A percentile compares a stretch with the other conserved stretches of the same genome.
Evolutionary conservation across 2,329 filamentous ascomycete genomes (phyloP).

Genomic region (Aspergillus vadensis): DNA sequence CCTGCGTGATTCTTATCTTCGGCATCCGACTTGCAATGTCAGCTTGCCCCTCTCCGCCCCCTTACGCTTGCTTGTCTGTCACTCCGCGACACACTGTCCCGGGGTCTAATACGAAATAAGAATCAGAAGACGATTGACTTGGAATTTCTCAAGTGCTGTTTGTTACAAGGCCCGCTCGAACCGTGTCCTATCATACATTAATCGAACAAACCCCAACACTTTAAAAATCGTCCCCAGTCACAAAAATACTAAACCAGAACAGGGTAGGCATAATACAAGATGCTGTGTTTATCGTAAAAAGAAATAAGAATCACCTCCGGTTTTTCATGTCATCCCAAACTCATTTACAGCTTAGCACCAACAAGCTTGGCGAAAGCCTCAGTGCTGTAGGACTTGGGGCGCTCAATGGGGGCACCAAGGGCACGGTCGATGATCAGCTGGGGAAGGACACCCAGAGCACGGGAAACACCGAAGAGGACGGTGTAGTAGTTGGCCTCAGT

Average conservation of each 20-base stretch:
- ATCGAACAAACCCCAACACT: slow-evolving; percentile 37
- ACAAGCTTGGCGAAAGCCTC: slow-evolving; percentile 94
- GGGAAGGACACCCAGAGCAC: slow-evolving; percentile 95
- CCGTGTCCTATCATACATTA: slow-evolving; percentile 45
- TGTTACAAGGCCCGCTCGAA: slow-evolving; percentile 44
- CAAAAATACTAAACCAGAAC: slow-evolving; percentile 16
- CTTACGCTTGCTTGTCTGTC: background rate
- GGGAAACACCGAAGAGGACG: slow-evolving; percentile 97
- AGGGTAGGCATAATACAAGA: slow-evolving; percentile 26
- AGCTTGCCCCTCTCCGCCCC: background rate
- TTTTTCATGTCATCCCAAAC: slow-evolving; percentile 21
- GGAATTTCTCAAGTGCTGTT: slow-evolving; percentile 34
- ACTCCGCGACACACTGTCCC: background rate
- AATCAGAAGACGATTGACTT: slow-evolving; percentile 13
- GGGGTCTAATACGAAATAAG: background rate
- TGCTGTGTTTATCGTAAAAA: slow-evolving; percentile 25
- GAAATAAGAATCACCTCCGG: slow-evolving; percentile 14
- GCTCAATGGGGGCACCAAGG: slow-evolving; percentile 93
- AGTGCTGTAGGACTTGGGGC: slow-evolving; percentile 98
- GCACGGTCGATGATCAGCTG: slow-evolving; percentile 99
- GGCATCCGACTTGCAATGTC: background rate
- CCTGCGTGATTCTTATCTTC: background rate
- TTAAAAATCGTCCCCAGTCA: slow-evolving; percentile 25
- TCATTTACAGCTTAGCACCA: slow-evolving; percentile 79
- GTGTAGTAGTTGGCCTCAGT: slow-evolving; percentile 99